Evolutionary conservation across 108 stramenopile species (phyloP).

Genomic region (Skeletonema marinoi): DNA sequence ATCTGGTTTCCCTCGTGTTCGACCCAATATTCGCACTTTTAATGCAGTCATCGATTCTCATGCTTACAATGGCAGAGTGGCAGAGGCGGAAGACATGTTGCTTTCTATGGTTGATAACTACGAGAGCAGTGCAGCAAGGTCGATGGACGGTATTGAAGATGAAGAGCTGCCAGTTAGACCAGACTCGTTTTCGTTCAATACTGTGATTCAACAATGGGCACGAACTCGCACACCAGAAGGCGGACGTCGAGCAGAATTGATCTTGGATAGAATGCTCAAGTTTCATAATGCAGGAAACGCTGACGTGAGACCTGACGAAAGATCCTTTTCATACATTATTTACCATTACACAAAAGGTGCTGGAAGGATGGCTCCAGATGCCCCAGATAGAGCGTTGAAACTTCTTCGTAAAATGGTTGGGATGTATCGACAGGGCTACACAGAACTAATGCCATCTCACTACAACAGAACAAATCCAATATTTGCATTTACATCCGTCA

Average conservation of each 20-base stretch:
- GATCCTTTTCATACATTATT: constrained; percentile 73
- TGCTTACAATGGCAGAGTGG: constrained; percentile 50
- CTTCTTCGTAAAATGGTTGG: constrained; percentile 46
- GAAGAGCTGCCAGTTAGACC: constrained; percentile 61
- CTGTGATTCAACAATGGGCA: constrained; percentile 66
- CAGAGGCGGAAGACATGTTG: constrained; percentile 62
- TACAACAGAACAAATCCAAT: constrained; percentile 51
- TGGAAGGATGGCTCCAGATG: constrained; percentile 40
- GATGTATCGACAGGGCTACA: constrained; percentile 58
- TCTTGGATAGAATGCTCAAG: constrained; percentile 63
- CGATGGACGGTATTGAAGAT: constrained; percentile 49
- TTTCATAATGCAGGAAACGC: constrained; percentile 62
- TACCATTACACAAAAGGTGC: constrained; percentile 58
- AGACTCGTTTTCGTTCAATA: constrained; percentile 73
- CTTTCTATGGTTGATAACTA: constrained; percentile 63
- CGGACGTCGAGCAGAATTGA: constrained; percentile 58
- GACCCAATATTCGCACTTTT: constrained; percentile 68
- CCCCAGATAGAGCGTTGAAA: constrained; percentile 41
- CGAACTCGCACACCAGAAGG: constrained; percentile 49
- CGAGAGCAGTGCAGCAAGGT: constrained; percentile 46
- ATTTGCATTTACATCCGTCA: constrained; percentile 67
- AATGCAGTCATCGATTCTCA: constrained; percentile 70
- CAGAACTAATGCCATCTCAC: constrained; percentile 46
- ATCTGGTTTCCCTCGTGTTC: constrained; percentile 50
- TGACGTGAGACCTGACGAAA: constrained; percentile 60